Evolutionary conservation across 768 basidiomycete species (phyloP).

Genomic region (Psilocybe cyanescens): DNA sequence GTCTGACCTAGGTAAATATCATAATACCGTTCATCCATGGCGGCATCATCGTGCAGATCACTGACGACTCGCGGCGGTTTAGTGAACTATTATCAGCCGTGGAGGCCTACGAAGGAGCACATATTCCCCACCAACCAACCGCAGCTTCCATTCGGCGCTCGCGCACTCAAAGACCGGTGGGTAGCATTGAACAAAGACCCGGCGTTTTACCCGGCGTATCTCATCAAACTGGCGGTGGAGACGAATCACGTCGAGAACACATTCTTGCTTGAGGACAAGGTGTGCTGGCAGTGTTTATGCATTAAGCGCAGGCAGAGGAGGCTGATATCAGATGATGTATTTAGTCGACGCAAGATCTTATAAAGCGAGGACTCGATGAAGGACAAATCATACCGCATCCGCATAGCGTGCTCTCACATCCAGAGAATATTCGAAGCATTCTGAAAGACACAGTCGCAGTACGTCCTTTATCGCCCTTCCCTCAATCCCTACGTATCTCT

Average conservation of each 20-base stretch:
- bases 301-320: background rate
- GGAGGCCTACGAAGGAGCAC: conserved; percentile 24
- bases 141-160: conserved; percentile 23
- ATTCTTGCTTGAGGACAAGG: conserved; percentile 8
- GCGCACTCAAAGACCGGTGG: conserved; percentile 24
- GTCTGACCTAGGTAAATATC: conserved; percentile 1
- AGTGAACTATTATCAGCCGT: conserved; percentile 21
- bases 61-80: background rate
- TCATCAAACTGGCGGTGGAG: conserved; percentile 28
- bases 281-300: background rate
- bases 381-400: conserved; percentile 17
- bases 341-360: conserved; percentile 26
- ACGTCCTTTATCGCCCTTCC: conserved; percentile 9
- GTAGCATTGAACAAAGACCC: conserved; percentile 15
- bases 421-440: conserved; percentile 26
- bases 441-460: conserved; percentile 31
- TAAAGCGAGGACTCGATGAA: conserved; percentile 24
- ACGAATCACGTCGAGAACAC: conserved; percentile 32
- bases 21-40: background rate
- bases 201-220: conserved; percentile 18
- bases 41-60: background rate
- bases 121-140: conserved; percentile 26
- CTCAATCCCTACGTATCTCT: background rate
- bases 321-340: background rate
- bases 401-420: conserved; percentile 25